A percentile compares a stretch with the other conserved stretches of the same genome.
phyloP scores from a whole-genome alignment of 371 early-diverging fungal genomes.

The Haplosporangium sp. region DNA sequence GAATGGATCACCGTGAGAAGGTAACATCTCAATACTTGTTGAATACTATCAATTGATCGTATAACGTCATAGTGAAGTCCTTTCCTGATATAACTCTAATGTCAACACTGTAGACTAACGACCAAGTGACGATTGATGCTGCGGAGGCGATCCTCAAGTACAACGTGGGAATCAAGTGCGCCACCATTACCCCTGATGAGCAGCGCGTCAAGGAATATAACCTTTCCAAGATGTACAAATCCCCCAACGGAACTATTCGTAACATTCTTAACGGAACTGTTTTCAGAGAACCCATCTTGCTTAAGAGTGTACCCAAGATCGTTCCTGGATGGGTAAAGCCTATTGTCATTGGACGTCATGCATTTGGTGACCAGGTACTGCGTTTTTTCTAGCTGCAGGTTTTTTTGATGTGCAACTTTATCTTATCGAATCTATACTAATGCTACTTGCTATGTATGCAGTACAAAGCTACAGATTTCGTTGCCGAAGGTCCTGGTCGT shows the following conservation, averaged over 20 bases:
- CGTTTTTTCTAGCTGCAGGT: not conserved
- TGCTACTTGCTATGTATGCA: conserved; percentile 27
- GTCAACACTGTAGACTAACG: conserved; percentile 80
- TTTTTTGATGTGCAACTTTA: not conserved
- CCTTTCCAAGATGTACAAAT: conserved; percentile 96
- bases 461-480: conserved; percentile 96
- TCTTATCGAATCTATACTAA: not conserved
- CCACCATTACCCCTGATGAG: conserved; percentile 98
- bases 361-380: conserved; percentile 94
- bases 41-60: not conserved
- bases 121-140: conserved; percentile 96
- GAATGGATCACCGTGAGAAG: conserved; percentile 91
- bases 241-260: conserved; percentile 97
- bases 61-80: not conserved
- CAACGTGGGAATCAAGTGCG: conserved; percentile 98
- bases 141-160: conserved; percentile 97
- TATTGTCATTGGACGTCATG: conserved; percentile 96
- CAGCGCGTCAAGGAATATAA: conserved; percentile 96
- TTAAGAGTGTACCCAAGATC: conserved; percentile 89
- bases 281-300: conserved; percentile 97
- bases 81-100: not conserved
- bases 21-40: conserved; percentile 46
- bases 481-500: conserved; percentile 89
- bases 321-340: conserved; percentile 97
- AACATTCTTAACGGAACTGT: conserved; percentile 97